Conservation (phyloP, 1,284 basidiomycete genomes). For the Fomitopsis betulina region DNA sequence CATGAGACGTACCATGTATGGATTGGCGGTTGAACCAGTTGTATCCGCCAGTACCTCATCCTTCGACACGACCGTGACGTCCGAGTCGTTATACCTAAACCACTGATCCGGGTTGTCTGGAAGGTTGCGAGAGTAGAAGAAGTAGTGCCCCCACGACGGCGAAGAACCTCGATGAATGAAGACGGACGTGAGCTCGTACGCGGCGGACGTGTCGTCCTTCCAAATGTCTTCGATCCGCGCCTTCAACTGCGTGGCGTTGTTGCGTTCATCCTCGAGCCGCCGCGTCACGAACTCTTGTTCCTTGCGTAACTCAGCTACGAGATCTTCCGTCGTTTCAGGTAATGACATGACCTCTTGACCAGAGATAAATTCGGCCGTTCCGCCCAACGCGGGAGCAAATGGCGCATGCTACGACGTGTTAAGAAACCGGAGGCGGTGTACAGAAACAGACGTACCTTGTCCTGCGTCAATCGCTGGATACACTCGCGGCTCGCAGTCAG, state of each 20-base stretch:
- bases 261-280: conserved; percentile 65
- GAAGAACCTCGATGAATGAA: conserved; percentile 93
- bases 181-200: conserved; percentile 91
- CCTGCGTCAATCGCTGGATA: conserved; percentile 61
- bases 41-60: conserved; percentile 77
- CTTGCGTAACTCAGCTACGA: conserved; percentile 43
- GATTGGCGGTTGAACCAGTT: conserved; percentile 77
- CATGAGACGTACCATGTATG: conserved; percentile 62
- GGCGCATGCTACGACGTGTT: conserved; percentile 45
- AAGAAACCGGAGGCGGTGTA: not conserved
- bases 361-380: conserved; percentile 51
- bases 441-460: conserved; percentile 45
- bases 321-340: conserved; percentile 48
- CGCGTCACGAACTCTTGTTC: conserved; percentile 51
- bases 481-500: conserved; percentile 63
- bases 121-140: conserved; percentile 82
- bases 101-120: conserved; percentile 75
- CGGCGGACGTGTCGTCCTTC: conserved; percentile 61
- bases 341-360: conserved; percentile 37
- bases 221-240: conserved; percentile 74
- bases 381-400: conserved; percentile 47
- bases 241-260: conserved; percentile 54
- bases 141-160: conserved; percentile 84
- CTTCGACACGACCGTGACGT: conserved; percentile 69
- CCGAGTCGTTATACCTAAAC: conserved; percentile 96